Conservation (phyloP, 371 early-diverging fungal species). For the Zychaea mexicana region DNA sequence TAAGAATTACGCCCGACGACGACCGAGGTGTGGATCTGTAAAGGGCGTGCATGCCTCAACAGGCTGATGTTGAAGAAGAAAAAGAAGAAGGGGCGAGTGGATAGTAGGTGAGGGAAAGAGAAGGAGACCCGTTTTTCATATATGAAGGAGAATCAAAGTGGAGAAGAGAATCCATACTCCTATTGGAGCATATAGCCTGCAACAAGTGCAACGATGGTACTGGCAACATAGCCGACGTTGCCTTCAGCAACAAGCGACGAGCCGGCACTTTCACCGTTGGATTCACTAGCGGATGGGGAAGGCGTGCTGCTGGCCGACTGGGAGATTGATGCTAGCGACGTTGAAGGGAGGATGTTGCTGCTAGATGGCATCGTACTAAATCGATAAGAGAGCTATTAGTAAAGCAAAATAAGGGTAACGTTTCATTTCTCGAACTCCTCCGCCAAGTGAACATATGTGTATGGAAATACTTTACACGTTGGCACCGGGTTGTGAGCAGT, state of each 20-base stretch:
- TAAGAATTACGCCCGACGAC: too few relatives aligned
- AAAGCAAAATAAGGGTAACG: neutral
- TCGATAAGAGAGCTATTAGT: neutral
- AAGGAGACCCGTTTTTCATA: too few relatives aligned
- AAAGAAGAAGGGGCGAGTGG: neutral
- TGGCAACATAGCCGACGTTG: neutral
- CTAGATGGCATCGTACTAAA: constrained; percentile 1
- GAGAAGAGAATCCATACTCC: neutral
- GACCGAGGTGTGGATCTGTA: too few relatives aligned
- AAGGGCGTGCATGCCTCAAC: too few relatives aligned
- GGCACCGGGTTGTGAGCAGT: constrained; percentile 39
- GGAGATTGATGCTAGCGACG: neutral
- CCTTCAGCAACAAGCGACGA: neutral
- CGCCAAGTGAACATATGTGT: too few relatives aligned
- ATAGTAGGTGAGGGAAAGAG: too few relatives aligned
- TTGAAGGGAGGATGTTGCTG: neutral
- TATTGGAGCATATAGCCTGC: constrained; percentile 4
- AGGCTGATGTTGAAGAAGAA: too few relatives aligned
- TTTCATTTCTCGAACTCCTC: too few relatives aligned
- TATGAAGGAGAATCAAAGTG: neutral
- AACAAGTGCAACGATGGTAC: neutral
- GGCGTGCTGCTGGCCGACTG: neutral
- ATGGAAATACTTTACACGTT: constrained; percentile 18
- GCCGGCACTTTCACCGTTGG: neutral
- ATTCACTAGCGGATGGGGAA: neutral